A percentile compares a stretch with the other conserved stretches of the same genome.
phyloP scores from a whole-genome alignment of 768 basidiomycete species.

The Termitomyces eurrhizus region DNA sequence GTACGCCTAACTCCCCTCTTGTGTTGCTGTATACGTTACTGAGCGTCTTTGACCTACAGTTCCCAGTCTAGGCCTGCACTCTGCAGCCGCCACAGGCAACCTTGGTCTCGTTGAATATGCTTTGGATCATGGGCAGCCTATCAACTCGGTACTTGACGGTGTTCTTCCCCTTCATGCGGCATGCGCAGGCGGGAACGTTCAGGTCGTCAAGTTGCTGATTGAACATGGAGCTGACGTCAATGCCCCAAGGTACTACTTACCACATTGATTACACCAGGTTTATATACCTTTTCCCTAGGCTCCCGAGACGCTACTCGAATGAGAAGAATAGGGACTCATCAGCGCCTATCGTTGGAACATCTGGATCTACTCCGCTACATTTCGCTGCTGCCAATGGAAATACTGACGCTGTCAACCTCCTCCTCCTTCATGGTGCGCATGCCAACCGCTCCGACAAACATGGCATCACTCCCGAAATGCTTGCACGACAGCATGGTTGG shows the following conservation, averaged over 20 bases:
- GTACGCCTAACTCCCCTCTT: slow-evolving; percentile 28
- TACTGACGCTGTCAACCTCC: slow-evolving; percentile 65
- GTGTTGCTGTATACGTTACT: slow-evolving; percentile 1
- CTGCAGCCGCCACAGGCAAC: slow-evolving; percentile 81
- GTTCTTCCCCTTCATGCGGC: slow-evolving; percentile 97
- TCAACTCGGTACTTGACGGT: slow-evolving; percentile 94
- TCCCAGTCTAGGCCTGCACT: slow-evolving; percentile 72
- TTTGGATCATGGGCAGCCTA: slow-evolving; percentile 88
- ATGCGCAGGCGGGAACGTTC: slow-evolving; percentile 83
- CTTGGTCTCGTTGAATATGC: slow-evolving; percentile 92
- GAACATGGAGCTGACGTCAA: slow-evolving; percentile 98
- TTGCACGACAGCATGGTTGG: slow-evolving; percentile 81
- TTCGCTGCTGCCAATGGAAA: slow-evolving; percentile 97
- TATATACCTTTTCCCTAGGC: slow-evolving; percentile 32
- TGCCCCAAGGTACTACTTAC: slow-evolving; percentile 66
- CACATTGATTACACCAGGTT: slow-evolving; percentile 5
- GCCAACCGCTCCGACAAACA: slow-evolving; percentile 86
- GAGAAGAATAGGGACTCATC: slow-evolving; percentile 64
- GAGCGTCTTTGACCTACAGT: slow-evolving; percentile 36
- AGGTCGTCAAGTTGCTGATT: slow-evolving; percentile 84
- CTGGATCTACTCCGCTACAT: slow-evolving; percentile 93
- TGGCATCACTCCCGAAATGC: slow-evolving; percentile 80
- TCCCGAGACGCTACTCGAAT: slow-evolving; percentile 71
- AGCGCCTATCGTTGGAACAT: slow-evolving; percentile 70
- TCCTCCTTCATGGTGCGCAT: slow-evolving; percentile 82